Conservation (phyloP, 2,329 filamentous ascomycete species). For the Xylariaceae sp. region DNA sequence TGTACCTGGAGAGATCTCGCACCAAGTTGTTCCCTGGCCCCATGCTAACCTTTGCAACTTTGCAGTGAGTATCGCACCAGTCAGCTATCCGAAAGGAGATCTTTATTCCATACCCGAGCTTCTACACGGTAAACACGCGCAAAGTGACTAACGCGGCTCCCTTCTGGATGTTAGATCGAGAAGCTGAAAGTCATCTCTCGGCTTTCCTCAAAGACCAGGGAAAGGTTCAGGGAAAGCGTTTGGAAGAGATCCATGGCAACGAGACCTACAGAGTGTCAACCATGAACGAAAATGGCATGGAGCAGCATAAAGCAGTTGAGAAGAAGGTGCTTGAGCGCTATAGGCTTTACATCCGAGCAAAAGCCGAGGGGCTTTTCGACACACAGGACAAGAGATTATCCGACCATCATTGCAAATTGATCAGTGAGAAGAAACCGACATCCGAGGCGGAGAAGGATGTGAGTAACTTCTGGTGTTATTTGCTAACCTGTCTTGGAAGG, state of each 20-base stretch:
- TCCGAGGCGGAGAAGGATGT: slow-evolving; percentile 42
- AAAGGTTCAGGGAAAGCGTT: slow-evolving; percentile 30
- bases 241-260: slow-evolving; percentile 42
- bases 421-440: slow-evolving; percentile 31
- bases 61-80: too few species aligned
- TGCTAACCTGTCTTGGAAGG: too few species aligned
- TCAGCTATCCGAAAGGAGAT: too few species aligned
- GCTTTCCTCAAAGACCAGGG: slow-evolving; percentile 39
- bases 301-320: slow-evolving; percentile 9
- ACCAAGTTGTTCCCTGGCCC: too few species aligned
- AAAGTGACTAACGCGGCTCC: too few species aligned
- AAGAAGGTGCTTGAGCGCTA: slow-evolving; percentile 34
- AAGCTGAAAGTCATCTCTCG: slow-evolving; percentile 38
- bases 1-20: too few species aligned
- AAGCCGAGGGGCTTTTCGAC: slow-evolving; percentile 24
- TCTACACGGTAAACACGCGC: too few species aligned
- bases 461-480: slow-evolving; percentile 33
- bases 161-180: slow-evolving; percentile 4
- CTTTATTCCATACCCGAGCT: too few species aligned
- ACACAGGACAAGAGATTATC: too few species aligned
- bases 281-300: slow-evolving; percentile 39
- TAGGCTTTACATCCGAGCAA: slow-evolving; percentile 45
- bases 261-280: slow-evolving; percentile 54
- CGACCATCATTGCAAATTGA: slow-evolving; percentile 27
- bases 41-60: too few species aligned